These are phyloP conservation scores for Porodaedalea pini DNA, from an alignment of 1,284 basidiomycete genomes.

Conservation along the genomic window DNA sequence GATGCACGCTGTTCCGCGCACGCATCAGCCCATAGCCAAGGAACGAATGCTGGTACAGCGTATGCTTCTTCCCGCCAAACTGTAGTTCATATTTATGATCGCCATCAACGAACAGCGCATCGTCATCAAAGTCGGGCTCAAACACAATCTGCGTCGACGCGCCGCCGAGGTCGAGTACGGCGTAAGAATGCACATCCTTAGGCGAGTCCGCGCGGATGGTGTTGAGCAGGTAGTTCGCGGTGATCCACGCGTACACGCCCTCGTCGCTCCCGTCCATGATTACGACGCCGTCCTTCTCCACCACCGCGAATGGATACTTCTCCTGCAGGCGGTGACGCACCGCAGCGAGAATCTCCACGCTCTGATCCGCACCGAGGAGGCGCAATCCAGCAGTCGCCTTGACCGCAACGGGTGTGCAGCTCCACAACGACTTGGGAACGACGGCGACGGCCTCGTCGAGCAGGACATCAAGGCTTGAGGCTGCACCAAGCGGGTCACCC, in stretches of 20 bases:
- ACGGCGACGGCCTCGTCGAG: slow-evolving; percentile 77
- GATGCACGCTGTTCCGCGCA: slow-evolving; percentile 83
- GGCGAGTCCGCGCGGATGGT: slow-evolving; percentile 62
- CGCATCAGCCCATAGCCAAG: slow-evolving; percentile 95
- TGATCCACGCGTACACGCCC: slow-evolving; percentile 98
- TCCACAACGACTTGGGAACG: slow-evolving; percentile 66
- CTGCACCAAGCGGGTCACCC: slow-evolving; percentile 62
- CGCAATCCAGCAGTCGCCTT: slow-evolving; percentile 95
- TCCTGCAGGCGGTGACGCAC: slow-evolving; percentile 64
- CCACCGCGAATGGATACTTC: slow-evolving; percentile 75
- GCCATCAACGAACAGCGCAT: slow-evolving; percentile 66
- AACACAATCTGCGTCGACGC: slow-evolving; percentile 99
- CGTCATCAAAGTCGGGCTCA: slow-evolving; percentile 68
- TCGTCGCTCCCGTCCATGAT: slow-evolving; percentile 98
- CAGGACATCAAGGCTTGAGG: slow-evolving; percentile 76
- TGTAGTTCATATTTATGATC: slow-evolving; percentile 91
- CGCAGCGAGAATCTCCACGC: slow-evolving; percentile 73
- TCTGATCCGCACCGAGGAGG: slow-evolving; percentile 65
- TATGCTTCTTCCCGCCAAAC: slow-evolving; percentile 70
- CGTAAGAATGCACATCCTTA: slow-evolving; percentile 62
- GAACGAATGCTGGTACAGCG: slow-evolving; percentile 93
- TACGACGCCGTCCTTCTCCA: slow-evolving; percentile 61
- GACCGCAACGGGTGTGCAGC: slow-evolving; percentile 87
- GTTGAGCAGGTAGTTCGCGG: slow-evolving; percentile 88
- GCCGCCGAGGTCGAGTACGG: slow-evolving; percentile 94